These are phyloP conservation scores for Clarkia xantiana DNA, from an alignment of 345 rosid genomes.

Conservation along the genomic window DNA sequence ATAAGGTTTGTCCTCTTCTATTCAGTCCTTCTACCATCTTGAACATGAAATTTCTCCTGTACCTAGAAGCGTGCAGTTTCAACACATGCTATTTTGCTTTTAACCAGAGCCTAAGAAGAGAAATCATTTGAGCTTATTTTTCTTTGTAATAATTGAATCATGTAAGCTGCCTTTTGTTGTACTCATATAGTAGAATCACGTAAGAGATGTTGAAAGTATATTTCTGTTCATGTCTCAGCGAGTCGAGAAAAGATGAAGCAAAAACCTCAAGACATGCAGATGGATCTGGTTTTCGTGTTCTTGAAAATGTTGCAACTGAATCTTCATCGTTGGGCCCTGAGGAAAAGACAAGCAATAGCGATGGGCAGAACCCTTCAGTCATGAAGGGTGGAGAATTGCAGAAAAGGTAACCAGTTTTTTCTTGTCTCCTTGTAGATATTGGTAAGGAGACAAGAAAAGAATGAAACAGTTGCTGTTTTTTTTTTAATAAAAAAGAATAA, in stretches of 20 bases:
- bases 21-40: constrained; percentile 5
- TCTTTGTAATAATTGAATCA: neutral
- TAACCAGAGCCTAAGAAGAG: neutral
- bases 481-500: too few species aligned
- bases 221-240: constrained; percentile 6
- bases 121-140: neutral
- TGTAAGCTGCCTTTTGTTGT: too few species aligned
- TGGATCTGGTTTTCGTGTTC: constrained; percentile 22
- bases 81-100: neutral
- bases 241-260: constrained; percentile 35
- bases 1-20: constrained; percentile 42
- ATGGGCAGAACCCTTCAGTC: constrained; percentile 32
- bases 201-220: too few species aligned
- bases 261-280: constrained; percentile 21
- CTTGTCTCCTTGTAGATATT: neutral
- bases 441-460: too few species aligned
- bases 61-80: too few species aligned
- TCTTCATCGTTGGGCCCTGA: constrained; percentile 60
- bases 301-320: constrained; percentile 55
- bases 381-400: constrained; percentile 26
- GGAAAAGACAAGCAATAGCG: constrained; percentile 59
- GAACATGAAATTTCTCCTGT: neutral
- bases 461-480: too few species aligned
- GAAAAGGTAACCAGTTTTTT: constrained; percentile 34
- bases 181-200: too few species aligned